Base-by-base conservation (phyloP, 78 protist genomes). In the Dictyostelium discoideum region DNA sequence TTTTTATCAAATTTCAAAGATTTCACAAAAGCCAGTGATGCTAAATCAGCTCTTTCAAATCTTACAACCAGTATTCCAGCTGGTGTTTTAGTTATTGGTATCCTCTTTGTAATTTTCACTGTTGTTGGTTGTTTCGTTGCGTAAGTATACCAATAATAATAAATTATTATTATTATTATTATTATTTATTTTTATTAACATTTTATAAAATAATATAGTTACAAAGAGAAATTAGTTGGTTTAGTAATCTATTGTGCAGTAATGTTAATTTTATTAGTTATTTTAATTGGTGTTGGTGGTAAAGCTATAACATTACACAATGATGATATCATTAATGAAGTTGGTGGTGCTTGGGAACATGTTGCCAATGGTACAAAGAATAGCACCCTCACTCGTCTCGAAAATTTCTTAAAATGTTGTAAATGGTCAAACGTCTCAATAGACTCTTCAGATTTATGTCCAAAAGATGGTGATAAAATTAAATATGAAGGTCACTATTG, bases 271-370 rank as follows among this genome's bases (percentile, higher is more conserved):
- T 85, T 89, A 65, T 89, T 89, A 77, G 87, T 89, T 42, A 42
- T 78, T 67, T 81, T 89, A 72, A 89, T 89, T 48, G 94, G 94
- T 89, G 94, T 89, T 72, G 94, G 94, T 89, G 94, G 94, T 89
- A 85, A 85, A 65, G 80, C 87, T 0, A 29, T 89, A 48, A 48
- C 94, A n/a, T 67, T 79, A 40, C 86, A 85, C n/a, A 89, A 89
- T 57, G 81, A 74, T 6, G 73, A 81, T 32, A 48, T 65, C 14
- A 67, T 57, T 22, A 48, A 16, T 13, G 29, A 77, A 40, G 9
- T 89, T 42, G 46, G 46, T 50, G 67, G 32, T 5, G 87, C 74
- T 37, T 89, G 94, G 94, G 20, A 67, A n/a, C 5, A 44, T 9
- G 81, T 74, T 74, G 13, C 86, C 29, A 48, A 60, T 48, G 42